Percentiles rank a stretch among this genome's conserved stretches.
These are phyloP conservation scores for Aureobasidium sp. DNA, from an alignment of 2,329 filamentous ascomycete genomes.

Conservation along the genomic window DNA sequence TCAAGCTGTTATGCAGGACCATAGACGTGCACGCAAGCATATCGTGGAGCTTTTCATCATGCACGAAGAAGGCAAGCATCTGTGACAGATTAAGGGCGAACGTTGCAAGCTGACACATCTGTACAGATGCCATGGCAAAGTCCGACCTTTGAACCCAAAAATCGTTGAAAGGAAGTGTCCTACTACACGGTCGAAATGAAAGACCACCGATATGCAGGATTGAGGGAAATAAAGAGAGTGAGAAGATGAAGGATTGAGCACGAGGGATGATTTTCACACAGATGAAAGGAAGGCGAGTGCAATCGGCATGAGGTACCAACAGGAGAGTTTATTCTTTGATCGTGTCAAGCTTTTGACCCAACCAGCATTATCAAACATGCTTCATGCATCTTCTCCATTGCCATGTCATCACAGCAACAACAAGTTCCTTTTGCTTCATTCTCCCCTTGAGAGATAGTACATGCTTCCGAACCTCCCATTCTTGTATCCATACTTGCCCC, in stretches of 20 bases:
- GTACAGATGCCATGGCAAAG: not conserved
- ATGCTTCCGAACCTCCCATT: not conserved
- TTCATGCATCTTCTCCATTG: too few species aligned
- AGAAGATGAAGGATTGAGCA: too few species aligned
- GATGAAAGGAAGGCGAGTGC: not conserved
- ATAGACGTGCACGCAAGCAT: not conserved
- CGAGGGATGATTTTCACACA: not conserved
- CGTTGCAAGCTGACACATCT: not conserved
- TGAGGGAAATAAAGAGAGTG: too few species aligned
- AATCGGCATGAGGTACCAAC: too few species aligned
- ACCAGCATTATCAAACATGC: too few species aligned
- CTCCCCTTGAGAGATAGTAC: too few species aligned
- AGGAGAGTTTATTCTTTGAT: too few species aligned
- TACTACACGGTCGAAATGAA: too few species aligned
- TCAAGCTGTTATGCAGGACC: not conserved
- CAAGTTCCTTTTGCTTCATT: too few species aligned
- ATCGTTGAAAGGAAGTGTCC: not conserved
- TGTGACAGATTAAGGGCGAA: accelerated
- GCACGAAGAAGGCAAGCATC: not conserved
- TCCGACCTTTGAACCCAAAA: not conserved
- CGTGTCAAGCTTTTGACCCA: too few species aligned
- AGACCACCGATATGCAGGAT: too few species aligned
- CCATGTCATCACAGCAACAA: too few species aligned
- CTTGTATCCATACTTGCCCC: not conserved
- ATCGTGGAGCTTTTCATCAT: not conserved